Percentiles rank a stretch among this genome's conserved stretches.
phyloP scores from a whole-genome alignment of 2,329 filamentous ascomycete genomes.

The Hirsutella thompsonii region DNA sequence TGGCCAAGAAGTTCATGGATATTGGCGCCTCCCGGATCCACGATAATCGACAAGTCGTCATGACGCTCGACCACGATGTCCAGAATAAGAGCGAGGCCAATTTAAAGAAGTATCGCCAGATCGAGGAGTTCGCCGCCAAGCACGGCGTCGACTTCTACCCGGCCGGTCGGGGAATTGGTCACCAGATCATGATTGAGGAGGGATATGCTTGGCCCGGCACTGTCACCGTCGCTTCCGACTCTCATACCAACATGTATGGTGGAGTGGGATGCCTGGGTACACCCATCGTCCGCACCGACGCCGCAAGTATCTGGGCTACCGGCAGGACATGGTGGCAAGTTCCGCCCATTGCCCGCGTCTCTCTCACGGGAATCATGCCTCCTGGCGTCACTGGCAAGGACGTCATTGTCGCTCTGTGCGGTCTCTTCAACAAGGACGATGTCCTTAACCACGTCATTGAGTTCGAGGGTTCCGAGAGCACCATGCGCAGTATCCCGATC shows the following conservation, averaged over 20 bases:
- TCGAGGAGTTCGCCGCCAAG: constrained; percentile 67
- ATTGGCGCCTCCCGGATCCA: constrained; percentile 65
- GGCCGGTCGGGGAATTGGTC: constrained; percentile 70
- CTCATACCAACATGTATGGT: constrained; percentile 74
- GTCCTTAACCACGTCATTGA: constrained; percentile 88
- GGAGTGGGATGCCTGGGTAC: constrained; percentile 67
- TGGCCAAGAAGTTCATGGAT: constrained; percentile 63
- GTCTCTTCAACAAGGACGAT: constrained; percentile 71
- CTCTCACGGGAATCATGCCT: constrained; percentile 61
- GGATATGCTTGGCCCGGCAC: constrained; percentile 76
- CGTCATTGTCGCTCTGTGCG: constrained; percentile 80
- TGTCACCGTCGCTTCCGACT: constrained; percentile 65
- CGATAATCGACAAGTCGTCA: constrained; percentile 61
- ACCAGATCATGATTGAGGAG: constrained; percentile 78
- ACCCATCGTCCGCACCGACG: constrained; percentile 76
- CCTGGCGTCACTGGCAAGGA: constrained; percentile 84
- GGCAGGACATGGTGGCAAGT: constrained; percentile 79
- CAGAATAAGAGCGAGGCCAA: constrained; percentile 72
- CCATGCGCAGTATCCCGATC: constrained; percentile 57
- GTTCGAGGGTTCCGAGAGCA: constrained; percentile 70
- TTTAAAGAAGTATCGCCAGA: constrained; percentile 68
- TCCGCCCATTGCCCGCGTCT: constrained; percentile 72
- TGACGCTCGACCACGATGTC: constrained; percentile 80
- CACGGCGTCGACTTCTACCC: constrained; percentile 71
- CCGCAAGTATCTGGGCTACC: constrained; percentile 75